Evolutionary conservation across 768 basidiomycete genomes (phyloP), one percentile per base, ranked within the genome.

Genomic region (Mycena latifolia): DNA sequence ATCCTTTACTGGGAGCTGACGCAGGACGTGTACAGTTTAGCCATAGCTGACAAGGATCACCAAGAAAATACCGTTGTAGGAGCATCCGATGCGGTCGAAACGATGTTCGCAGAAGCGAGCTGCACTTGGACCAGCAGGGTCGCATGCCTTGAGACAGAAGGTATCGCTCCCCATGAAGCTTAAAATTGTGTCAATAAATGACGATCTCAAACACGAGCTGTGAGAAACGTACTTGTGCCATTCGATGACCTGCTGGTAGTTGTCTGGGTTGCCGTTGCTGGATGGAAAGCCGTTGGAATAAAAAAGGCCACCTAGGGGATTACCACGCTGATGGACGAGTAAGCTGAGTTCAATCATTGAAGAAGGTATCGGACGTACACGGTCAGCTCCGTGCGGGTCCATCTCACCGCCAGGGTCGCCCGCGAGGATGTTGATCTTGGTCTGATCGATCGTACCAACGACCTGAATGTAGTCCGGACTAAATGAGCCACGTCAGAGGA

Each of bases 81-180:
- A 63, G 56, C 85, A 84, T 6, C 89, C 89, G 37, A 89, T 81
- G 48, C 85, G 83, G 72, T 89, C 87, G 53, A 82, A 86, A 60
- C 73, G 65, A 69, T 73, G 63, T 28, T 73, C 48, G 65, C 74
- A 89, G 57, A 76, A 77, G 20, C 71, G 75, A 11, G 71, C 73
- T 0, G 81, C 75, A 66, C 83, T 81, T n/a, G 78, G 67, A 20
- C 80, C 81, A 0, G 73, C 64, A 6, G 82, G 82, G 69, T 88
- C 83, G 77, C 89, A 90, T 1, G 81, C 67, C 74, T 89, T 90
- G 55, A 85, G 61, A 73, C 88, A 90, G 76, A 87, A 85, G 22
- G 41, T 41, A 65, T 72, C 68, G 31, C 76, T 78, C 48, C 88
- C 88, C 63, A 89, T 84, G 78, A 89, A 89, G 69, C 86, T 85